Percentiles rank a stretch among this genome's conserved stretches.
phyloP scores from a whole-genome alignment of 305 asterid genomes.

The Solanum hybrid region DNA sequence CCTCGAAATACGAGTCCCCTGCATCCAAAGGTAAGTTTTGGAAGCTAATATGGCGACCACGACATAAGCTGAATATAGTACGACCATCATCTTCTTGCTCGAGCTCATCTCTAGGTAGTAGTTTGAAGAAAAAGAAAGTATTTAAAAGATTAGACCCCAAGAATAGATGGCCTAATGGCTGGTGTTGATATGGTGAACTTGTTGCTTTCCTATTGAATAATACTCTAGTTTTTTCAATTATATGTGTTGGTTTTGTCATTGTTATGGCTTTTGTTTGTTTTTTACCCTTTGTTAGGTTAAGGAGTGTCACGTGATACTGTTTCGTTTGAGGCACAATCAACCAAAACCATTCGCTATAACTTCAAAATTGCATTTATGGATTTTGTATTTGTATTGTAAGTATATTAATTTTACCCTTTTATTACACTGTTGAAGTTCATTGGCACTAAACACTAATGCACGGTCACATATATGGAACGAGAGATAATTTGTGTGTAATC shows the following conservation, averaged over 20 bases:
- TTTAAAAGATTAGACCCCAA: conserved; percentile 32
- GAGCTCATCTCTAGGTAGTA: conserved; percentile 12
- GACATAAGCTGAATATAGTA: conserved; percentile 8
- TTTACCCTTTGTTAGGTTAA: too few species aligned
- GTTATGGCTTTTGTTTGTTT: background rate
- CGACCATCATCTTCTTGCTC: background rate
- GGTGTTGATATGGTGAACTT: conserved; percentile 31
- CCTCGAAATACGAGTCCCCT: conserved; percentile 7
- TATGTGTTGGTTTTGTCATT: background rate
- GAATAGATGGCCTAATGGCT: conserved; percentile 74
- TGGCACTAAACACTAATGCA: background rate
- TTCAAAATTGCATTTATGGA: background rate
- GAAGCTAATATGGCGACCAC: conserved; percentile 27
- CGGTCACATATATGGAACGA: background rate
- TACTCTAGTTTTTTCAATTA: background rate
- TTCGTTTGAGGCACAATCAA: background rate
- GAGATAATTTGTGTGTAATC: background rate
- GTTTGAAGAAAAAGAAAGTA: conserved; percentile 18
- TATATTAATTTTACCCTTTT: background rate
- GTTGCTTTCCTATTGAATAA: background rate
- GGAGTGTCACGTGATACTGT: background rate
- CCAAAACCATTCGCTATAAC: background rate
- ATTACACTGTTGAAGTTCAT: background rate
- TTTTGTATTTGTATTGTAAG: background rate
- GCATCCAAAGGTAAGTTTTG: conserved; percentile 19